phyloP scores from a whole-genome alignment of 345 rosid genomes.

The Jatropha curcas region DNA sequence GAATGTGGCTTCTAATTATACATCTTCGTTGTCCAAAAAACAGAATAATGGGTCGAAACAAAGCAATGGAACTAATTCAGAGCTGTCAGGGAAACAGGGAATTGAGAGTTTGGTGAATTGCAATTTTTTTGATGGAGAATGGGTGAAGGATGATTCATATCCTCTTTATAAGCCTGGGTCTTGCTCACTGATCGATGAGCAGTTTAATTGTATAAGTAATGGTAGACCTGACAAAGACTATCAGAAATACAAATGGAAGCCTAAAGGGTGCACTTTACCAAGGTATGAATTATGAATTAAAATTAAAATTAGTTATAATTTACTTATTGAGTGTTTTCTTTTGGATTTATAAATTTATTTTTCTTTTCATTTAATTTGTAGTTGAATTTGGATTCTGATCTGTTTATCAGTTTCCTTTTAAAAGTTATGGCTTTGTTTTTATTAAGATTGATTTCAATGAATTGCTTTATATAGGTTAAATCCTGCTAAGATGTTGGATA shows the following conservation, averaged over 20 bases:
- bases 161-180: constrained; percentile 92
- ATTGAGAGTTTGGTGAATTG: constrained; percentile 52
- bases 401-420: background rate
- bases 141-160: constrained; percentile 86
- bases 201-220: constrained; percentile 70
- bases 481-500: constrained; percentile 58
- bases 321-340: background rate
- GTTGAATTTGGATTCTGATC: background rate
- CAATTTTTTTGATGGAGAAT: constrained; percentile 78
- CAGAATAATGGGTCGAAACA: constrained; percentile 32
- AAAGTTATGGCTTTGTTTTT: no score
- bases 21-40: constrained; percentile 37
- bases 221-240: constrained; percentile 78
- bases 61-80: constrained; percentile 34
- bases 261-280: constrained; percentile 75
- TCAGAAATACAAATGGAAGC: constrained; percentile 87
- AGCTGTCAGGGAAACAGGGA: constrained; percentile 35
- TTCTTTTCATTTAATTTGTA: background rate
- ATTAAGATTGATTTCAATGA: constrained; percentile 1
- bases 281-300: no score
- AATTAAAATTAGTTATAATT: background rate
- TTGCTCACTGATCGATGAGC: constrained; percentile 80
- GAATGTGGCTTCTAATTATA: constrained; percentile 38
- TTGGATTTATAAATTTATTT: background rate
- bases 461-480: constrained; percentile 49